phyloP scores from a whole-genome alignment of 768 basidiomycete genomes.

The Leucosporidium creatinivorum region DNA sequence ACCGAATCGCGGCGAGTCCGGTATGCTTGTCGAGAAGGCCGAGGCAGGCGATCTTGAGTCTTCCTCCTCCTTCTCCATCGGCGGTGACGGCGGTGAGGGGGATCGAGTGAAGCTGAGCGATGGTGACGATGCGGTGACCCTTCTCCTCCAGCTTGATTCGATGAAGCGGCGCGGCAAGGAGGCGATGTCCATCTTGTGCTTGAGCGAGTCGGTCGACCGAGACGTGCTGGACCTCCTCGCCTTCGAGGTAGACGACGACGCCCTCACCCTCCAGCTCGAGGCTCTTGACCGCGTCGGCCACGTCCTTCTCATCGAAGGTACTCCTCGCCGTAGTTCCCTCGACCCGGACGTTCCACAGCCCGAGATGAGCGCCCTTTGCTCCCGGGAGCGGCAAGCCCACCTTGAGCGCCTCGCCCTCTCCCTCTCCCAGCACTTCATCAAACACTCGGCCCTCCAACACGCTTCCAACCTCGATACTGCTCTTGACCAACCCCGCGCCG shows the following conservation, averaged over 20 bases:
- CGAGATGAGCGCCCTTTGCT: conserved; percentile 19
- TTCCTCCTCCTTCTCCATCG: not conserved
- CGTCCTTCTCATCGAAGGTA: conserved; percentile 17
- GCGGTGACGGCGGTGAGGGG: not conserved
- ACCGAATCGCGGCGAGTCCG: conserved; percentile 17
- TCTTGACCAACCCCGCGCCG: not conserved
- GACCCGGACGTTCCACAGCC: conserved; percentile 28
- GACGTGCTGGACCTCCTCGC: not conserved
- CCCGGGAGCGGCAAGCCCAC: conserved; percentile 9
- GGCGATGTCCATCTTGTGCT: not conserved
- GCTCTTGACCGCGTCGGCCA: conserved; percentile 9
- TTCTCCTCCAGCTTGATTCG: not conserved
- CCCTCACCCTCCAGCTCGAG: not conserved
- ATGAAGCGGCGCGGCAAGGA: conserved; percentile 1
- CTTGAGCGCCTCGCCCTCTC: conserved; percentile 8
- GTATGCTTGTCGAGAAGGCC: conserved; percentile 27
- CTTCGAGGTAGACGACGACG: not conserved
- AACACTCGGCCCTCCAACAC: not conserved
- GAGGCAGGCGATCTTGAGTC: conserved; percentile 19
- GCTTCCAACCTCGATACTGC: not conserved
- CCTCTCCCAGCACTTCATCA: conserved; percentile 6
- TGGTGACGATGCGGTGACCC: not conserved
- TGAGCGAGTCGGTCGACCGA: not conserved
- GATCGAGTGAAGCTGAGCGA: conserved; percentile 7
- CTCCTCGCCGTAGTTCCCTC: not conserved